Conservation (phyloP, 129 eudicot genomes). For the Chrysanthemum lavandulifolium region DNA sequence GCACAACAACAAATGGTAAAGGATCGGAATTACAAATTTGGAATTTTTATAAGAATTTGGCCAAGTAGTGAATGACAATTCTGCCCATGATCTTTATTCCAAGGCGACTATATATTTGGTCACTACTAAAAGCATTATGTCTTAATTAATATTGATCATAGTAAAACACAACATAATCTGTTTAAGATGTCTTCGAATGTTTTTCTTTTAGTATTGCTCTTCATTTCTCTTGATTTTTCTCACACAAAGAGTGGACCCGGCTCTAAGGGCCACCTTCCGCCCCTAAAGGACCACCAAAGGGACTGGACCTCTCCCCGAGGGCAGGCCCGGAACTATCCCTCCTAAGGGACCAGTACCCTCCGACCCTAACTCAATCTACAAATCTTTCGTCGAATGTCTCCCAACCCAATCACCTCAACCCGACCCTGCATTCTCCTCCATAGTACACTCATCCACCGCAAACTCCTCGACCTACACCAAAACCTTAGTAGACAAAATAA, state of each 20-base stretch:
- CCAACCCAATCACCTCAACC: slow-evolving; percentile 9
- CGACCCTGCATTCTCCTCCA: slow-evolving; percentile 25
- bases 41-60: not conserved
- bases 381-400: slow-evolving; percentile 26
- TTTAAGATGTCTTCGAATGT: not conserved
- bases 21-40: not conserved
- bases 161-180: not conserved
- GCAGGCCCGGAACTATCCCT: too few relatives aligned
- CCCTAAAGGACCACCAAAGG: not conserved
- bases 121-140: not conserved
- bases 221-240: not conserved
- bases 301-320: not conserved
- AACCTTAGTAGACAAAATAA: slow-evolving; percentile 24
- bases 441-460: slow-evolving; percentile 23
- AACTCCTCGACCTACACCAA: slow-evolving; percentile 26
- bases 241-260: too few relatives aligned
- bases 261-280: not conserved
- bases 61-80: not conserved
- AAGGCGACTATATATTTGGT: slow-evolving; percentile 15
- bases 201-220: not conserved
- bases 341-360: slow-evolving; percentile 7
- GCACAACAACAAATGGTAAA: too few relatives aligned
- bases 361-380: slow-evolving; percentile 2
- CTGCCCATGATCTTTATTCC: not conserved
- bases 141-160: not conserved